phyloP scores from a whole-genome alignment of 352 stramenopile genomes.

The Phytophthora vignae region DNA sequence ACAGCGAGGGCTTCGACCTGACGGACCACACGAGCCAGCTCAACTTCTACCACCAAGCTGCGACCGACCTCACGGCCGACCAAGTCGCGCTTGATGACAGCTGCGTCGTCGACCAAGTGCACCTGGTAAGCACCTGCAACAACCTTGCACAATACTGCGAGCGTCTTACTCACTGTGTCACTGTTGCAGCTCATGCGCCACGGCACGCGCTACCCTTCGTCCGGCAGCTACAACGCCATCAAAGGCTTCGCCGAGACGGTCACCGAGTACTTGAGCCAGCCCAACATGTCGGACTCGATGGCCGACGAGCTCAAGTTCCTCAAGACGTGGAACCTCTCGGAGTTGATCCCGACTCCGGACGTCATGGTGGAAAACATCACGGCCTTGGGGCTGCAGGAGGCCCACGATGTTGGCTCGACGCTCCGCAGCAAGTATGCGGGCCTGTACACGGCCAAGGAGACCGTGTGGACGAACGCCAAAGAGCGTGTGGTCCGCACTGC shows the following conservation, averaged over 20 bases:
- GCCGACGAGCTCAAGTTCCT: conserved; percentile 55
- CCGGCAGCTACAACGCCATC: conserved; percentile 56
- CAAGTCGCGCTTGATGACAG: conserved; percentile 50
- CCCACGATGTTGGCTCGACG: conserved; percentile 45
- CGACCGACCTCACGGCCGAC: conserved; percentile 41
- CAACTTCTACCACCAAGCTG: conserved; percentile 65
- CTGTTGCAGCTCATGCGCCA: conserved; percentile 48
- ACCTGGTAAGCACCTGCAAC: conserved; percentile 29
- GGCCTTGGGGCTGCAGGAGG: conserved; percentile 50
- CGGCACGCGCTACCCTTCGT: conserved; percentile 64
- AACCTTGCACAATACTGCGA: no score
- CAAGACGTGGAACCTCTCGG: conserved; percentile 51
- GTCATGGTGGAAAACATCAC: conserved; percentile 68
- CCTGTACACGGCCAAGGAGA: conserved; percentile 51
- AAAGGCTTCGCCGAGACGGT: conserved; percentile 44
- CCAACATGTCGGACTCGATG: conserved; percentile 38
- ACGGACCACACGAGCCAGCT: conserved; percentile 69
- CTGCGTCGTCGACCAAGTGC: conserved; percentile 61
- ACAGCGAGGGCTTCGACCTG: conserved; percentile 58
- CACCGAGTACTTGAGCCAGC: conserved; percentile 31
- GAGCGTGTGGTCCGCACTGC: conserved; percentile 64
- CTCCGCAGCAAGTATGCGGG: conserved; percentile 52
- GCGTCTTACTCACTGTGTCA: neutral
- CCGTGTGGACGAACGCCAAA: conserved; percentile 57
- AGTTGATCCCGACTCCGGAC: conserved; percentile 43